Percentiles rank a stretch among this genome's conserved stretches.
Conservation (phyloP, 106 monocot species). For the Dioscorea alata region DNA sequence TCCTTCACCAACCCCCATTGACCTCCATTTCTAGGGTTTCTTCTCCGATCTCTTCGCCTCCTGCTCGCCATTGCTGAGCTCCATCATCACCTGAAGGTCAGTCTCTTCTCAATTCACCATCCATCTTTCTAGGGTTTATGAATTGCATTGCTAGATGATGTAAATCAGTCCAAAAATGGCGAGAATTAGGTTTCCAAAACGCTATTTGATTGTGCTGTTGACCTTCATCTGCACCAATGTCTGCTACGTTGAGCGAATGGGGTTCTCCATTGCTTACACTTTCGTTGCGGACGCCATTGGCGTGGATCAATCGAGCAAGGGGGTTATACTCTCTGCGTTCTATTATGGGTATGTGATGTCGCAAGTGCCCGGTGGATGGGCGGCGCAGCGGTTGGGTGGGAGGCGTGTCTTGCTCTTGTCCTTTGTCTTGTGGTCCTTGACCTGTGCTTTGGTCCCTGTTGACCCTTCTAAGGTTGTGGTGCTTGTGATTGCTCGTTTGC, state of each 20-base stretch:
- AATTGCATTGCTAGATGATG: too few species aligned
- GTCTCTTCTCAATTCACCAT: too few species aligned
- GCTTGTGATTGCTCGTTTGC: constrained; percentile 64
- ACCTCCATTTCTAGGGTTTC: too few species aligned
- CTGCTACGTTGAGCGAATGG: constrained; percentile 74
- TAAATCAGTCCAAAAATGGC: neutral
- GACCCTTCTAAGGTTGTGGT: constrained; percentile 39
- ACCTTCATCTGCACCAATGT: constrained; percentile 75
- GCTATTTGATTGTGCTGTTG: constrained; percentile 51
- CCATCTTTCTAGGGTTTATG: too few species aligned
- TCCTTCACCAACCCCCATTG: too few species aligned
- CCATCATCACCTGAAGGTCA: too few species aligned
- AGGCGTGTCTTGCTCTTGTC: constrained; percentile 75
- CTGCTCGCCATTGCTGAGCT: too few species aligned
- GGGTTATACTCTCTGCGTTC: constrained; percentile 79
- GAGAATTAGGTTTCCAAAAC: constrained; percentile 49
- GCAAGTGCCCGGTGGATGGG: constrained; percentile 92
- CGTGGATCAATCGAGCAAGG: constrained; percentile 79
- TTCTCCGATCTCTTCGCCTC: too few species aligned
- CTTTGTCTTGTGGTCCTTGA: constrained; percentile 76
- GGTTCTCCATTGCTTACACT: constrained; percentile 92
- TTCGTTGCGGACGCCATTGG: constrained; percentile 64
- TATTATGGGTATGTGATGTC: constrained; percentile 89
- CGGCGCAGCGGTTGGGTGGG: constrained; percentile 69
- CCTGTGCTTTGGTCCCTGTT: constrained; percentile 66